Conservation (phyloP, 2,329 filamentous ascomycete genomes). For the Colletotrichum sp. region DNA sequence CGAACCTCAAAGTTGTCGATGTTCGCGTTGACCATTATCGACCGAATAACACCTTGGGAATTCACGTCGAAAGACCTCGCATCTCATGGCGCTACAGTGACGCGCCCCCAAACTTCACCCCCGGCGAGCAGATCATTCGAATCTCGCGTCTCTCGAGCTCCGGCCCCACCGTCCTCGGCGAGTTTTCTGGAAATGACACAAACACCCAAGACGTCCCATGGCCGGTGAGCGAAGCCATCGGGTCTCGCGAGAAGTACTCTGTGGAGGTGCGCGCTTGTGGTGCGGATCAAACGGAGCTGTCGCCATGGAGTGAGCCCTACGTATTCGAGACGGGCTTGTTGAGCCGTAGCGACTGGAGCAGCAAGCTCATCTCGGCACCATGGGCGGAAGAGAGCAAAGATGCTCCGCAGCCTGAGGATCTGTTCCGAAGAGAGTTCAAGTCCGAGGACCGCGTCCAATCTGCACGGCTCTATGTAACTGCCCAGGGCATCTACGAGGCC, state of each 20-base stretch:
- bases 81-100: slow-evolving; percentile 52
- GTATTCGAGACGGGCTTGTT: slow-evolving; percentile 39
- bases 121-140: slow-evolving; percentile 47
- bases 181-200: slow-evolving; percentile 29
- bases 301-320: slow-evolving; percentile 30
- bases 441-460: slow-evolving; percentile 25
- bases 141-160: slow-evolving; percentile 28
- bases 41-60: slow-evolving; percentile 38
- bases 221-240: slow-evolving; percentile 37
- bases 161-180: slow-evolving; percentile 22
- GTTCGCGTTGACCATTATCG: slow-evolving; percentile 44
- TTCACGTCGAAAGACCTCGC: slow-evolving; percentile 45
- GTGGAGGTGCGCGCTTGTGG: slow-evolving; percentile 38
- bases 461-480: slow-evolving; percentile 52
- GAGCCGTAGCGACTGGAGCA: slow-evolving; percentile 32
- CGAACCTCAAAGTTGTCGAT: neutral
- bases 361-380: slow-evolving; percentile 32
- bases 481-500: slow-evolving; percentile 49
- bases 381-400: slow-evolving; percentile 31
- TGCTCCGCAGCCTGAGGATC: slow-evolving; percentile 27
- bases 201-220: slow-evolving; percentile 47
- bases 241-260: slow-evolving; percentile 31
- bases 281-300: neutral
- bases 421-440: slow-evolving; percentile 38
- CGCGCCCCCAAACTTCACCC: slow-evolving; percentile 41